Percentiles rank a stretch among this genome's conserved stretches.
These are phyloP conservation scores for Penicillium steckii DNA, from an alignment of 495 filamentous ascomycete genomes.

Conservation along the genomic window DNA sequence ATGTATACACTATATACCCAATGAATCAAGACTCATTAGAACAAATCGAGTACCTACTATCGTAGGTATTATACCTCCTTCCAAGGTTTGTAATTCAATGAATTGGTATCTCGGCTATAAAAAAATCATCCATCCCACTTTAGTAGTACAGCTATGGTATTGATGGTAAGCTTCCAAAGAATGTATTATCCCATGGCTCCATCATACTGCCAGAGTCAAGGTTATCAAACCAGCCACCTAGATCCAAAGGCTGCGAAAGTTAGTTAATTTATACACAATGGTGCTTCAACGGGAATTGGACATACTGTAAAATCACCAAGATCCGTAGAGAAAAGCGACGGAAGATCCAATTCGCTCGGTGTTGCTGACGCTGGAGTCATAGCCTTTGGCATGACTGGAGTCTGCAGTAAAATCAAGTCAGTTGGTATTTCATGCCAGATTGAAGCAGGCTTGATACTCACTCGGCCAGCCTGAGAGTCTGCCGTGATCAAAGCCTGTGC, in stretches of 20 bases:
- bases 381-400: neutral
- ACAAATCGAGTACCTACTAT: no score
- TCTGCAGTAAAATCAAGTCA: conserved; percentile 3
- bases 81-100: no score
- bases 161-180: conserved; percentile 23
- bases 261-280: conserved; percentile 9
- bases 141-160: no score
- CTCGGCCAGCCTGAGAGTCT: conserved; percentile 10
- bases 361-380: conserved; percentile 17
- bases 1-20: neutral
- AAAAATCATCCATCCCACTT: no score
- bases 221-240: conserved; percentile 35
- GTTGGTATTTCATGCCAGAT: no score
- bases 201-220: conserved; percentile 24
- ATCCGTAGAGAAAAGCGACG: conserved; percentile 23
- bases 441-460: no score
- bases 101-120: no score
- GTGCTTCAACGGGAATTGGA: neutral
- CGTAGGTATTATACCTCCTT: no score
- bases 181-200: conserved; percentile 32
- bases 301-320: conserved; percentile 34
- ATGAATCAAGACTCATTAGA: neutral
- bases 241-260: conserved; percentile 31
- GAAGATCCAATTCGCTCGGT: conserved; percentile 29
- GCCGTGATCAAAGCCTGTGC: conserved; percentile 20